phyloP scores from a whole-genome alignment of 306 rosid genomes.

The Cucumis melo region DNA sequence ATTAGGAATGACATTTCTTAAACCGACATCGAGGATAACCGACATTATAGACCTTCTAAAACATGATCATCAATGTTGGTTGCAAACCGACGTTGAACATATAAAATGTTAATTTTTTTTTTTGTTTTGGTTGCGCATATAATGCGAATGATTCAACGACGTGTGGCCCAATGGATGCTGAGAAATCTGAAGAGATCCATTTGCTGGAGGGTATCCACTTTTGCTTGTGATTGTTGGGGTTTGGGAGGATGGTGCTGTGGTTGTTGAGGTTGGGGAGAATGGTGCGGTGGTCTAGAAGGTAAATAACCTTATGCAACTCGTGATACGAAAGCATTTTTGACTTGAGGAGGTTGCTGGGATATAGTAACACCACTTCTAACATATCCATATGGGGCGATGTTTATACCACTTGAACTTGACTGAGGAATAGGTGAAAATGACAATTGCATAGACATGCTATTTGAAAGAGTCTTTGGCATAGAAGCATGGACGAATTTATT shows the following conservation, averaged over 20 bases:
- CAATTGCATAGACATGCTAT: slow-evolving; percentile 87
- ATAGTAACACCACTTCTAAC: slow-evolving; percentile 50
- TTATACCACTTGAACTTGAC: slow-evolving; percentile 47
- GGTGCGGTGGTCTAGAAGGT: slow-evolving; percentile 28
- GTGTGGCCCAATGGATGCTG: slow-evolving; percentile 24
- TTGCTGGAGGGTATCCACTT: slow-evolving; percentile 62
- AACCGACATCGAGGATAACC: too few species aligned
- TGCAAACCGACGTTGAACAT: too few species aligned
- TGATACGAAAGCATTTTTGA: slow-evolving; percentile 41
- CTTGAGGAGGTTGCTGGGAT: slow-evolving; percentile 54
- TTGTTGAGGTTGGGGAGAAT: slow-evolving; percentile 45
- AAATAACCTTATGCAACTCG: slow-evolving; percentile 51
- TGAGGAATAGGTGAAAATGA: slow-evolving; percentile 64
- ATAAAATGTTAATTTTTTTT: slow-evolving; percentile 5
- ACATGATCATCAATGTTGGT: too few species aligned
- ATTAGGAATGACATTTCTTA: too few species aligned
- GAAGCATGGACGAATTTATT: too few species aligned
- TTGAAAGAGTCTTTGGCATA: slow-evolving; percentile 54
- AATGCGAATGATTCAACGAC: slow-evolving; percentile 39
- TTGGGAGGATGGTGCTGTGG: slow-evolving; percentile 23
- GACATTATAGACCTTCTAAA: too few species aligned
- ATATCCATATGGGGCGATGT: slow-evolving; percentile 61
- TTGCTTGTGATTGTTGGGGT: slow-evolving; percentile 54
- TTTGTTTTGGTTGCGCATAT: slow-evolving; percentile 34
- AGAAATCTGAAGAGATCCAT: slow-evolving; percentile 52